These are phyloP conservation scores for Achaetomium macrosporum DNA, from an alignment of 2,329 filamentous ascomycete species.

Conservation along the genomic window DNA sequence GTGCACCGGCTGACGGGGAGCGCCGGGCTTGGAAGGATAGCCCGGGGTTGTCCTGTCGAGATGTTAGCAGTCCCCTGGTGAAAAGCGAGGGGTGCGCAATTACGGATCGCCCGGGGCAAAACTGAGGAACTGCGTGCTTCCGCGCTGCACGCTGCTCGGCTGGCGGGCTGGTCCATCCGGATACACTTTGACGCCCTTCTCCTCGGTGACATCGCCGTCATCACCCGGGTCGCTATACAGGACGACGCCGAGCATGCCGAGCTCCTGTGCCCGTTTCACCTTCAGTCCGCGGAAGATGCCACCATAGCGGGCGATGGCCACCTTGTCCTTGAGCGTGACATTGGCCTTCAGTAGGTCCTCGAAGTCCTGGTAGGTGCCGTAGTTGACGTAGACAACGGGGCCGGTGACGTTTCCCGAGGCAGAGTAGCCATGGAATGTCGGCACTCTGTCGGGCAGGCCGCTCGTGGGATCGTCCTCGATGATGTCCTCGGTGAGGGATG, in stretches of 20 bases:
- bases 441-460: conserved; percentile 64
- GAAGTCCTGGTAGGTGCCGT: conserved; percentile 80
- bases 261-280: conserved; percentile 83
- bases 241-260: conserved; percentile 80
- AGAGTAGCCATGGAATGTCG: conserved; percentile 93
- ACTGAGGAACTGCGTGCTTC: conserved; percentile 78
- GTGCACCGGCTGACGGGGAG: conserved; percentile 64
- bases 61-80: conserved; percentile 9
- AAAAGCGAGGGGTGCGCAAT: conserved; percentile 9
- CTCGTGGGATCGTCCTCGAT: conserved; percentile 78
- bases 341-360: conserved; percentile 73
- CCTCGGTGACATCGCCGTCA: conserved; percentile 74
- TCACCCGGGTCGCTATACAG: conserved; percentile 88
- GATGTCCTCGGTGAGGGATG: conserved; percentile 76
- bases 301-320: conserved; percentile 82
- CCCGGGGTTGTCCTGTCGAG: conserved; percentile 70
- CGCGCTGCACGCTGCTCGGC: conserved; percentile 83
- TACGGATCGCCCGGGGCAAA: conserved; percentile 63
- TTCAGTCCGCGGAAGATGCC: conserved; percentile 84
- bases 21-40: conserved; percentile 88
- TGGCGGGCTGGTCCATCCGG: conserved; percentile 82
- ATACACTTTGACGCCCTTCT: conserved; percentile 73
- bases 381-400: conserved; percentile 83
- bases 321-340: conserved; percentile 73
- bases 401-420: conserved; percentile 88